Conservation (phyloP, 2,329 filamentous ascomycete species). For the Triangularia setosa region DNA sequence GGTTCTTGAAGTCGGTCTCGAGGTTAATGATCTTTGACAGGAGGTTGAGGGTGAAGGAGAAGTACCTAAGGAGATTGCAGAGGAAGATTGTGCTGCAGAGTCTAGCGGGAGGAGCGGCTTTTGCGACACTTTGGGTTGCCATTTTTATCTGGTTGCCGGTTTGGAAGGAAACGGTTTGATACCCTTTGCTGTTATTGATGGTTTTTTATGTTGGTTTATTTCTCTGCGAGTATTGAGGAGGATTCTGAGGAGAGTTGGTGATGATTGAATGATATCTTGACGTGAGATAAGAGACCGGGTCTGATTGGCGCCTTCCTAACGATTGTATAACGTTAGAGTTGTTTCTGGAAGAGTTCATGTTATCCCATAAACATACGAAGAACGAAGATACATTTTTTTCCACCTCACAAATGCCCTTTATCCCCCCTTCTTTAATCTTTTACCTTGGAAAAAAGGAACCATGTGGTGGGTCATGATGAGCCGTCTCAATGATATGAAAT, state of each 20-base stretch:
- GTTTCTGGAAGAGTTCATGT: too few species aligned
- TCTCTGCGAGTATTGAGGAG: background rate
- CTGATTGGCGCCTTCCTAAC: too few species aligned
- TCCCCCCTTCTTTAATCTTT: too few species aligned
- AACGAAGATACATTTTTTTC: too few species aligned
- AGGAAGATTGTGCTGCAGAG: constrained; percentile 43
- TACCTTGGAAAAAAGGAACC: too few species aligned
- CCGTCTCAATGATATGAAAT: too few species aligned
- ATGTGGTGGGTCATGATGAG: too few species aligned
- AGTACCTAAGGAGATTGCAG: constrained; percentile 40
- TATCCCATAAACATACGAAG: too few species aligned
- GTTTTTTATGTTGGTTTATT: background rate
- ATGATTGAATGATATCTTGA: background rate
- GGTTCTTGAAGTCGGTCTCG: constrained; percentile 31
- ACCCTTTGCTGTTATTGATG: background rate
- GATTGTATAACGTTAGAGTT: too few species aligned
- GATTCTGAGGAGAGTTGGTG: background rate
- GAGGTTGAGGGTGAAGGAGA: constrained; percentile 43
- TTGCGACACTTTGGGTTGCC: constrained; percentile 35
- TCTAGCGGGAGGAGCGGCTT: constrained; percentile 35
- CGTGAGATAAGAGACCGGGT: too few species aligned
- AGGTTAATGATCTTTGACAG: constrained; percentile 46
- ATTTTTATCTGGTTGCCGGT: constrained; percentile 43
- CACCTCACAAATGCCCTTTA: too few species aligned
- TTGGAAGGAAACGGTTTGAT: constrained; percentile 36